These are phyloP conservation scores for Echria macrotheca DNA, from an alignment of 495 filamentous ascomycete genomes.

Conservation along the genomic window DNA sequence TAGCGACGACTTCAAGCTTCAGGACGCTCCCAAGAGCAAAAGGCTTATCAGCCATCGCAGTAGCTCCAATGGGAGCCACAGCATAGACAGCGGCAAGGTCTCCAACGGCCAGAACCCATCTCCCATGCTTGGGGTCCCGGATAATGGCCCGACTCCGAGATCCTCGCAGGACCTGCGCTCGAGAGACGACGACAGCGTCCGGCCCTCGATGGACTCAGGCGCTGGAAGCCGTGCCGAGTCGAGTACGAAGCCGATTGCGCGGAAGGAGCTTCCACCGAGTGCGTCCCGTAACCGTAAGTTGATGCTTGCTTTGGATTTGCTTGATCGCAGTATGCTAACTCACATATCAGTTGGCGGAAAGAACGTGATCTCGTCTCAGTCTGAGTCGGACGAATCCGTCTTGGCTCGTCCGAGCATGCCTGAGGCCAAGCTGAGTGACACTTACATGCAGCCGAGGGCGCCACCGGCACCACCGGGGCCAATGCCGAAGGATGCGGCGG, in stretches of 20 bases:
- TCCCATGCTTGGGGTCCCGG: constrained; percentile 25
- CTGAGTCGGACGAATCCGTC: constrained; percentile 14
- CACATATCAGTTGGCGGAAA: too few species aligned
- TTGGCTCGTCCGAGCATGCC: constrained; percentile 24
- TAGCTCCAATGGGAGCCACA: constrained; percentile 52
- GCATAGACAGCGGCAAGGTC: constrained; percentile 27
- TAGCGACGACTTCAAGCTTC: constrained; percentile 62
- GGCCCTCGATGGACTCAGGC: constrained; percentile 38
- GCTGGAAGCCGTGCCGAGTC: constrained; percentile 15
- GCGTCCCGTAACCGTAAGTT: constrained; percentile 35
- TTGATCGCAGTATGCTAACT: constrained; percentile 9
- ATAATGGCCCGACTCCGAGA: constrained; percentile 41
- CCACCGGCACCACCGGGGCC: constrained; percentile 53
- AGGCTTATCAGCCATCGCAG: constrained; percentile 55
- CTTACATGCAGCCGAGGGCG: constrained; percentile 59
- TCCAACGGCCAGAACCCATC: constrained; percentile 25
- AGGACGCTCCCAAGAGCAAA: constrained; percentile 67
- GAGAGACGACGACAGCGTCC: constrained; percentile 40
- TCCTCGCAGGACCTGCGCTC: constrained; percentile 44
- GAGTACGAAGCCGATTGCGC: constrained; percentile 35
- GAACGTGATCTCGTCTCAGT: too few species aligned
- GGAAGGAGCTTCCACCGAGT: constrained; percentile 43
- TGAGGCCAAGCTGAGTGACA: constrained; percentile 46
- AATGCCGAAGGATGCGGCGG: constrained; percentile 22
- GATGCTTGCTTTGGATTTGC: too few species aligned